Base-by-base conservation (phyloP, 2,329 filamentous ascomycete genomes). In the Beauveria sp. region DNA sequence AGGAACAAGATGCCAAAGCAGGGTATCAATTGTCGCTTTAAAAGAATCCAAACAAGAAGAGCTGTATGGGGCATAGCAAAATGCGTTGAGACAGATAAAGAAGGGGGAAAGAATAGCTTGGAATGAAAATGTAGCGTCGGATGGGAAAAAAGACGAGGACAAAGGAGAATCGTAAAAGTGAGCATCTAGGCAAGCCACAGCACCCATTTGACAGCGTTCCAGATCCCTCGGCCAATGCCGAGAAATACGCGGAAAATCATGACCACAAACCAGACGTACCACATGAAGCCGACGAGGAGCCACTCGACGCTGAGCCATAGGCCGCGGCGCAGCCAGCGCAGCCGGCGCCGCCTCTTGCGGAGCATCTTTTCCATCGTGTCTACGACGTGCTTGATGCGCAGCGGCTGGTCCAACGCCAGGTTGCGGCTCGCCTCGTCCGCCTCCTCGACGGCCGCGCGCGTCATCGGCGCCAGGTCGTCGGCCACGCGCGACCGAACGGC, bases 241-340 rank as follows among this genome's bases (percentile, higher is more conserved):
- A 86, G 77, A 42, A 89, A 75, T 16, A 90, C 73, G 63, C 90
- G 84, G 57, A 89, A 79, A 26, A 93, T 79, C 72, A 92, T 89
- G 26, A 97, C 93, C 40, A 96, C 79, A 63, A 96, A 85, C 92
- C 93, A 98, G 18, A 96, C 87, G 74, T 89, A 91, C 92, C 95
- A 97, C 87, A 98, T 91, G 67, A 96, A 84, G 4, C 89, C 90
- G 45, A 98, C 86, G 20, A 98, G 81, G 55, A 86, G 77, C 91
- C 92, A 97, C 78, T 98, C 93, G 18, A 97, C 84, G 22, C 88
- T 75, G 60, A 92, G 85, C 83, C 92, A 98, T 16, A 91, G 88
- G 0, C 86, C 85, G 16, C 90, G 80, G 45, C 91, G 80, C 26
- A 92, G 74, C 86, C 91, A 92, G 60, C 90, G 81, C 69, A 95